Percentiles rank a stretch among this genome's conserved stretches.
phyloP scores from a whole-genome alignment of 495 filamentous ascomycete species.

The Aspergillus bridgeri region DNA sequence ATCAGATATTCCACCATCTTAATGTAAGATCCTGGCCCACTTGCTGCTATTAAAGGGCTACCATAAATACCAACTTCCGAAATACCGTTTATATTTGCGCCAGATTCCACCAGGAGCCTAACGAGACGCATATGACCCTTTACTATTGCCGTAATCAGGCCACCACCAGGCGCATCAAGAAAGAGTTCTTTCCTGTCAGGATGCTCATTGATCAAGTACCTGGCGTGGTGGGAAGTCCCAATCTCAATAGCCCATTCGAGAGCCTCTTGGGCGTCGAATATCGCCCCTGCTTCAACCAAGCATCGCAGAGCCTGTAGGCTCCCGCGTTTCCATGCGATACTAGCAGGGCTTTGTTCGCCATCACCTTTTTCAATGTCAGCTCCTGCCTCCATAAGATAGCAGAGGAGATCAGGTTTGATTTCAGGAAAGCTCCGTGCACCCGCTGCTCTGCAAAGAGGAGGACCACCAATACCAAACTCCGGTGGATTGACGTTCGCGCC shows the following conservation, averaged over 20 bases:
- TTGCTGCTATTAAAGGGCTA: not conserved
- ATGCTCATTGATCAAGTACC: too few species aligned
- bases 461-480: not conserved
- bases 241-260: too few species aligned
- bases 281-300: not conserved
- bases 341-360: not conserved
- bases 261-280: too few species aligned
- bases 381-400: not conserved
- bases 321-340: not conserved
- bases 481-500: not conserved
- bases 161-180: conserved; percentile 12
- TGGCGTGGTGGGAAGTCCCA: too few species aligned
- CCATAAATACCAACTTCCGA: not conserved
- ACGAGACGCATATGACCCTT: not conserved
- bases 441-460: not conserved
- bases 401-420: not conserved
- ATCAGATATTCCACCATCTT: conserved; percentile 17
- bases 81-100: not conserved
- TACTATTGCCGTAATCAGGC: conserved; percentile 19
- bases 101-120: not conserved
- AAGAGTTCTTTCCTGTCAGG: not conserved
- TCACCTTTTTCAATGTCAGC: not conserved
- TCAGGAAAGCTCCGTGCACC: not conserved
- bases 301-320: not conserved
- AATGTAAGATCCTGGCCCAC: conserved; percentile 3